A percentile compares a stretch with the other conserved stretches of the same genome.
Conservation (phyloP, 2,329 filamentous ascomycete species). For the Knoxdaviesia proteae region DNA sequence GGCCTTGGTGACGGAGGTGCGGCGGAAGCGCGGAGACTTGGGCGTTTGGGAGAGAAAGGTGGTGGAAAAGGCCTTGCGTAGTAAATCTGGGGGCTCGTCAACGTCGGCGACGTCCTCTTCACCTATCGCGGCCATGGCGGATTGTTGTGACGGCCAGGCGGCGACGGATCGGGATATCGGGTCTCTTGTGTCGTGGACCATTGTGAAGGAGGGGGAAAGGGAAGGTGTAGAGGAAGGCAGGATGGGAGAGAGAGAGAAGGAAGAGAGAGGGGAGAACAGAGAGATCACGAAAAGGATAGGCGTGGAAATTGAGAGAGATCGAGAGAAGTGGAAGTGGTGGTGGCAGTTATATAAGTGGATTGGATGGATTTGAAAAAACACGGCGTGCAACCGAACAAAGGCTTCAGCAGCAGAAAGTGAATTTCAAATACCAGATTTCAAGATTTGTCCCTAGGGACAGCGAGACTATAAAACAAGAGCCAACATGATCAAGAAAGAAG, state of each 20-base stretch:
- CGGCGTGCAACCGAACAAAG: no score
- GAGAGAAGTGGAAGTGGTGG: not conserved
- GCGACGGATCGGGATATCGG: not conserved
- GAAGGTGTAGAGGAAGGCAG: not conserved
- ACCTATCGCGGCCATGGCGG: constrained; percentile 3
- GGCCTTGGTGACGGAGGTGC: constrained; percentile 1
- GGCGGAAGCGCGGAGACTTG: not conserved
- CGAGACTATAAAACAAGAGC: no score
- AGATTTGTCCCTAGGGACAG: no score
- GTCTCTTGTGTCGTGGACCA: no score
- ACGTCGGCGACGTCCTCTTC: constrained; percentile 6
- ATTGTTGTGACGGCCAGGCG: constrained; percentile 4
- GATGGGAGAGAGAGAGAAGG: not conserved
- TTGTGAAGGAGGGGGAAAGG: not conserved
- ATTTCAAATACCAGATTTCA: no score
- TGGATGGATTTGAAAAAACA: no score
- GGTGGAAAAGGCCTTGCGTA: constrained; percentile 1
- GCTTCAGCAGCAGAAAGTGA: no score
- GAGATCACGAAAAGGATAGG: not conserved
- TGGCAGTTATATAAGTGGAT: not conserved
- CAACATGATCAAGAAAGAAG: no score
- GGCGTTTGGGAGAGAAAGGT: not conserved
- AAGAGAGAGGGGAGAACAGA: not conserved
- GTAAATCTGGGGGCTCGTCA: constrained; percentile 5
- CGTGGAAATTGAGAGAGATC: not conserved